Conservation (phyloP, 495 filamentous ascomycete species). For the Lasiosphaeria hispida region DNA sequence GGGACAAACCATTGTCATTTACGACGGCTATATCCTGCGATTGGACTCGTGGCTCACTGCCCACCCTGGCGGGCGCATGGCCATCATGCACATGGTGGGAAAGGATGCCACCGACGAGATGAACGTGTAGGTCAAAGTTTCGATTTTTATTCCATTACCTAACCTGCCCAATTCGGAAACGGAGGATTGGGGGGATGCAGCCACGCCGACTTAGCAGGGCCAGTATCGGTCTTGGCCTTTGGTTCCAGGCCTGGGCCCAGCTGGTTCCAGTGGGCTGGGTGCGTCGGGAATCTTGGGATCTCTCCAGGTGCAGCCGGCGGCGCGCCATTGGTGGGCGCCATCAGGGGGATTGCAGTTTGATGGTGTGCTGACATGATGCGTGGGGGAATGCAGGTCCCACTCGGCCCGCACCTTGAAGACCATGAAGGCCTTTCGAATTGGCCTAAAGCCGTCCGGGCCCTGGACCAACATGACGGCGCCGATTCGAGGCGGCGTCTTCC, state of each 20-base stretch:
- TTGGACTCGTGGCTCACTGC: slow-evolving; percentile 45
- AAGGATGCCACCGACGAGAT: slow-evolving; percentile 54
- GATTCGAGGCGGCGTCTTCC: slow-evolving; percentile 77
- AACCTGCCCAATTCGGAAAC: not conserved
- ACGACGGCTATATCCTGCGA: slow-evolving; percentile 41
- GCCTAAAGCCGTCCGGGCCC: slow-evolving; percentile 60
- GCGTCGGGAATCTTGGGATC: not conserved
- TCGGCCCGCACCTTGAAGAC: slow-evolving; percentile 61
- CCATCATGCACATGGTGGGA: slow-evolving; percentile 51
- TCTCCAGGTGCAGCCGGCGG: not conserved
- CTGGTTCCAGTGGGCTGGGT: too few relatives aligned
- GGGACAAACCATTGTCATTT: slow-evolving; percentile 45
- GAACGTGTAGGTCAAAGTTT: slow-evolving; percentile 32
- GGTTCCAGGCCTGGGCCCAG: too few relatives aligned
- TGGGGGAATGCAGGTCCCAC: slow-evolving; percentile 59
- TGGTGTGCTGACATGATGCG: slow-evolving; percentile 20
- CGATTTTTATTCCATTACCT: not conserved
- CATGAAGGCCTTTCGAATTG: slow-evolving; percentile 77
- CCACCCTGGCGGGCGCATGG: slow-evolving; percentile 46
- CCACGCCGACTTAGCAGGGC: not conserved
- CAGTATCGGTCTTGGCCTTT: too few relatives aligned
- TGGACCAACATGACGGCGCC: slow-evolving; percentile 82
- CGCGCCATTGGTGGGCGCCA: not conserved
- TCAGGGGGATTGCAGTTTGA: not conserved
- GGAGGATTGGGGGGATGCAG: not conserved